phyloP scores from a whole-genome alignment of 305 asterid species.

The Solanum hybrid region DNA sequence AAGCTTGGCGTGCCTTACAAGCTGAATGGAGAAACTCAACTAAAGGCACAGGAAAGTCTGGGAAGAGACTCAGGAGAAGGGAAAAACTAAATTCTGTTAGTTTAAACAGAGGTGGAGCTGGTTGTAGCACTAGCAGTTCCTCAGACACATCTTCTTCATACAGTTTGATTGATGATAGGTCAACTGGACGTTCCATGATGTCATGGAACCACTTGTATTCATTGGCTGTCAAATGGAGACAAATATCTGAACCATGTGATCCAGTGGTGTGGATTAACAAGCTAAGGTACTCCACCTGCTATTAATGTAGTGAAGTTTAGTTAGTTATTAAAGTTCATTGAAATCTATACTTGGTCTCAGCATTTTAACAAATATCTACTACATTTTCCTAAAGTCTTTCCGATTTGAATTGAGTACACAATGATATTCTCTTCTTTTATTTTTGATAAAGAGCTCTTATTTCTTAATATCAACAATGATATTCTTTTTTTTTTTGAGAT shows the following conservation, averaged over 20 bases:
- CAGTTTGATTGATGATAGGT: constrained; percentile 55
- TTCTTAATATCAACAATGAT: neutral
- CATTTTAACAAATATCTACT: neutral
- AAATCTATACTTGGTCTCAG: neutral
- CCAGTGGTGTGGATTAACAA: constrained; percentile 94
- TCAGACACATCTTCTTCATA: constrained; percentile 46
- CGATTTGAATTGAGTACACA: neutral
- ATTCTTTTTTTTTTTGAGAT: no score
- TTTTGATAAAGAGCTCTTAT: neutral
- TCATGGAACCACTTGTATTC: constrained; percentile 82
- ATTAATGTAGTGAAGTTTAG: neutral
- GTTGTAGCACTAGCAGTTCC: constrained; percentile 87
- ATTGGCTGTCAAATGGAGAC: constrained; percentile 96
- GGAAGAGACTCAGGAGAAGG: constrained; percentile 66
- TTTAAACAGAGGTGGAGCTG: constrained; percentile 97
- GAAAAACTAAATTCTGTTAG: constrained; percentile 58
- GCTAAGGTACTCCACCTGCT: constrained; percentile 51
- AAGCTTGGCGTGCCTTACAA: constrained; percentile 88
- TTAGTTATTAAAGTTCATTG: neutral
- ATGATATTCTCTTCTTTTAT: neutral
- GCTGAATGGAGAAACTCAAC: constrained; percentile 71
- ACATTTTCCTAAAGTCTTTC: neutral
- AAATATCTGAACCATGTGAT: constrained; percentile 97
- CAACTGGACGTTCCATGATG: constrained; percentile 60
- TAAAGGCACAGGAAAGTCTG: constrained; percentile 63